phyloP scores from a whole-genome alignment of 2,329 filamentous ascomycete genomes.

The Diaporthe eres region DNA sequence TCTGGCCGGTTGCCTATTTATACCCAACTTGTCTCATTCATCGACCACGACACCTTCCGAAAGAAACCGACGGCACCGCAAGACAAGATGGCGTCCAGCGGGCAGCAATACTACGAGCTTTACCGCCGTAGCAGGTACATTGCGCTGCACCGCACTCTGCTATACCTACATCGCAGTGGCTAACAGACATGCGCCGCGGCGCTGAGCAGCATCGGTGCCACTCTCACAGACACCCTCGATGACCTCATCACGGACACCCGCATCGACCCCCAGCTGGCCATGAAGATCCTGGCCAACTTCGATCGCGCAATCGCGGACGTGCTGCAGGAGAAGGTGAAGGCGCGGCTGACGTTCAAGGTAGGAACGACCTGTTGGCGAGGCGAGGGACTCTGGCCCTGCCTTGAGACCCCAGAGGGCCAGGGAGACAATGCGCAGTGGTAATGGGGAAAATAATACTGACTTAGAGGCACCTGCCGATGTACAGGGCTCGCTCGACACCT shows the following conservation, averaged over 20 bases:
- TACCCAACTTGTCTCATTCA: slow-evolving; percentile 18
- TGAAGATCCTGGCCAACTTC: slow-evolving; percentile 98
- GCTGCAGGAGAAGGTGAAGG: slow-evolving; percentile 91
- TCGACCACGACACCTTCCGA: slow-evolving; percentile 46
- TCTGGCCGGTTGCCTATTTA: slow-evolving; percentile 18
- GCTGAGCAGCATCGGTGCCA: slow-evolving; percentile 82
- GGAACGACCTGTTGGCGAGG: slow-evolving; percentile 43
- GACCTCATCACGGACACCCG: slow-evolving; percentile 94
- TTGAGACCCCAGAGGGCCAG: neutral
- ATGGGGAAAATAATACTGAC: slow-evolving; percentile 28
- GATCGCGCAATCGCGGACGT: slow-evolving; percentile 94
- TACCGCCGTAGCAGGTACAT: slow-evolving; percentile 97
- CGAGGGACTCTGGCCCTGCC: neutral
- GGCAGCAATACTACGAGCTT: slow-evolving; percentile 87
- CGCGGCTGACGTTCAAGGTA: slow-evolving; percentile 95
- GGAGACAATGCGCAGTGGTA: neutral
- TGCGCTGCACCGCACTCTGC: slow-evolving; percentile 39
- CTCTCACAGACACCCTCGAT: slow-evolving; percentile 96
- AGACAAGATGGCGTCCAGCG: slow-evolving; percentile 62
- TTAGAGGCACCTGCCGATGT: slow-evolving; percentile 42
- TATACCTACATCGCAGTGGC: slow-evolving; percentile 45
- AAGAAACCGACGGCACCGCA: slow-evolving; percentile 40
- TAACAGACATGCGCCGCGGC: slow-evolving; percentile 37
- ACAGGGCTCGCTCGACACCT: slow-evolving; percentile 96
- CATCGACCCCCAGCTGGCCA: slow-evolving; percentile 97